These are phyloP conservation scores for Schizosaccharomyces cryophilus DNA, from an alignment of 805 yeast genomes.

Conservation along the genomic window DNA sequence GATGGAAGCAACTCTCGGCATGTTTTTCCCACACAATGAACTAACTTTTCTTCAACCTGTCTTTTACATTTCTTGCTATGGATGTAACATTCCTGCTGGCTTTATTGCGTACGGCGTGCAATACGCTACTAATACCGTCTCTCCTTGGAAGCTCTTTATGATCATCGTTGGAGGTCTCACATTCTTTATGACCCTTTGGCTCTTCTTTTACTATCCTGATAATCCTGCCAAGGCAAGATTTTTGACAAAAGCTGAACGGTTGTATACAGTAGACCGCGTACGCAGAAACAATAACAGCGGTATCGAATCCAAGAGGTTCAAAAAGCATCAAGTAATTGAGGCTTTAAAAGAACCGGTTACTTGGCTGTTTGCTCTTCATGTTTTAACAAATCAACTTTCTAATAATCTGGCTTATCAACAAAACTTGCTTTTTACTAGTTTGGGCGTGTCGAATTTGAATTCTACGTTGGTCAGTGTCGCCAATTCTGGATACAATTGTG, in stretches of 20 bases:
- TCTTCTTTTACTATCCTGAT: slow-evolving; percentile 22
- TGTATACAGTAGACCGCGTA: slow-evolving; percentile 26
- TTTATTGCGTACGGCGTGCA: slow-evolving; percentile 32
- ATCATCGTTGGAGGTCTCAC: slow-evolving; percentile 34
- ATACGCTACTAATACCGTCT: slow-evolving; percentile 17
- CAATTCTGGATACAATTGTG: slow-evolving; percentile 3
- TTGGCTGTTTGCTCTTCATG: slow-evolving; percentile 16
- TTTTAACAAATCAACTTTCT: slow-evolving; percentile 19
- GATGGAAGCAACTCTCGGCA: slow-evolving; percentile 27
- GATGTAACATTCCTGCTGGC: slow-evolving; percentile 26
- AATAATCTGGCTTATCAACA: slow-evolving; percentile 32
- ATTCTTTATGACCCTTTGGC: slow-evolving; percentile 15
- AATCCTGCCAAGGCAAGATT: slow-evolving; percentile 20
- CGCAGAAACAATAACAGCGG: slow-evolving; percentile 32
- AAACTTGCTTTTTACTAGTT: slow-evolving; percentile 20
- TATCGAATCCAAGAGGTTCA: slow-evolving; percentile 30
- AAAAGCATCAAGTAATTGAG: slow-evolving; percentile 27
- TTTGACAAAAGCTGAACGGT: slow-evolving; percentile 21
- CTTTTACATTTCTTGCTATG: slow-evolving; percentile 19
- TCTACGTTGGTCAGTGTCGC: slow-evolving; percentile 5
- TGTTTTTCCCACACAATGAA: slow-evolving; percentile 24
- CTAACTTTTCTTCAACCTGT: slow-evolving; percentile 27
- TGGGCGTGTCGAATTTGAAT: slow-evolving; percentile 8
- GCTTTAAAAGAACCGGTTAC: slow-evolving; percentile 25
- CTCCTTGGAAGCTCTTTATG: slow-evolving; percentile 28